Conservation (phyloP, 148 eudicot genomes). For the Amaranthus palmeri region DNA sequence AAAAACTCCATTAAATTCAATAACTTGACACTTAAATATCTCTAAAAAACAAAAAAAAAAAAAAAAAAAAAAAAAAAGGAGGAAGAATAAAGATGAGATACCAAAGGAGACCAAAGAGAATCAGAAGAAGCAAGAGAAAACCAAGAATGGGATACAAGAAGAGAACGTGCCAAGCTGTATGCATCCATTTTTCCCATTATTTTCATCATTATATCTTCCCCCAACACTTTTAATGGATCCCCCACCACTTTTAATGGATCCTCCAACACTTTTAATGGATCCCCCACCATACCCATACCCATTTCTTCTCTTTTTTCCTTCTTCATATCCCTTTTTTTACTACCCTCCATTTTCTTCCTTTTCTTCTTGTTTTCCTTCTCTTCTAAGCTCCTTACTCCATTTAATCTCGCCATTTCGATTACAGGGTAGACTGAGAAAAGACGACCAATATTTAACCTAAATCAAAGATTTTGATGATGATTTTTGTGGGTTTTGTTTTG, state of each 20-base stretch:
- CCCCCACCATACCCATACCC: conserved; percentile 8
- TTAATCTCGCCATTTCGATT: no score
- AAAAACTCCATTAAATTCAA: no score
- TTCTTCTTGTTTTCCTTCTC: no score
- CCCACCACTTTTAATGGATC: conserved; percentile 30
- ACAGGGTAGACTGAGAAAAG: no score
- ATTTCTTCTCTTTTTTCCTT: no score
- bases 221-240: conserved; percentile 49
- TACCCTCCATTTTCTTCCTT: no score
- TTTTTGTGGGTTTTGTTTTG: no score
- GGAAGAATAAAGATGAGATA: conserved; percentile 12
- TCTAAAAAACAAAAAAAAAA: background rate
- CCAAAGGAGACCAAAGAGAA: conserved; percentile 58
- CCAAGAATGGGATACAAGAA: conserved; percentile 61
- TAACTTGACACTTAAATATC: no score
- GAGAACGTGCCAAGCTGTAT: conserved; percentile 52
- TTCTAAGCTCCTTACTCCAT: no score
- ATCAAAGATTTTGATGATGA: no score
- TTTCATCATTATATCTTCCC: conserved; percentile 47
- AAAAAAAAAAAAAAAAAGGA: background rate
- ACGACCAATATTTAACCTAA: no score
- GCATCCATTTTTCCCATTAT: conserved; percentile 47
- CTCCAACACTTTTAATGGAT: conserved; percentile 48
- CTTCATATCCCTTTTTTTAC: no score
- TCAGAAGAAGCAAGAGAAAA: conserved; percentile 56